These are phyloP conservation scores for Hyphodiscus sp. DNA, from an alignment of 2,329 filamentous ascomycete genomes.

Conservation along the genomic window DNA sequence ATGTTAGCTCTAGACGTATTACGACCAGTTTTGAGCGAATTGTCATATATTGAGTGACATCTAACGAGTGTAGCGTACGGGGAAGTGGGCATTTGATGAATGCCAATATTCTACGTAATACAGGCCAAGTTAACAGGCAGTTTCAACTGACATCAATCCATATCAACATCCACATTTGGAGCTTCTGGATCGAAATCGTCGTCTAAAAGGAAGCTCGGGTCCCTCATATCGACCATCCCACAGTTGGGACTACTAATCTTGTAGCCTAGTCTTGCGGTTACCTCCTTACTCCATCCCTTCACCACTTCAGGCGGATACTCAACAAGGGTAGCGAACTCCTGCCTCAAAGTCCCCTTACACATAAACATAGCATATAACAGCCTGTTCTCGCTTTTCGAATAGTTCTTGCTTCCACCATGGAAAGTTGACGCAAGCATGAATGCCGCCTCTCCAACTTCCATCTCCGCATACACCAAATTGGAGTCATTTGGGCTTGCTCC, in stretches of 20 bases:
- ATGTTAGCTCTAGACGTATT: too few species aligned
- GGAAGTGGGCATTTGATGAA: too few species aligned
- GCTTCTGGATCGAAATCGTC: slow-evolving; percentile 9
- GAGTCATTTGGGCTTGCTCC: slow-evolving; percentile 8
- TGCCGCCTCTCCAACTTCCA: slow-evolving; percentile 13
- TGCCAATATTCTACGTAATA: too few species aligned
- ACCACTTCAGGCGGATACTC: slow-evolving; percentile 12
- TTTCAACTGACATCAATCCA: too few species aligned
- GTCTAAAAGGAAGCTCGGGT: slow-evolving; percentile 4
- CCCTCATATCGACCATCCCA: slow-evolving; percentile 11
- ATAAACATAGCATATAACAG: slow-evolving; percentile 13
- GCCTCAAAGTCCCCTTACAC: slow-evolving; percentile 11
- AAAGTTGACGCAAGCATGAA: slow-evolving; percentile 16
- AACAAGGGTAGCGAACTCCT: slow-evolving; percentile 11
- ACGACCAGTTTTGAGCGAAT: too few species aligned
- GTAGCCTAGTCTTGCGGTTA: slow-evolving; percentile 10
- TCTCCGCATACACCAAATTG: slow-evolving; percentile 10
- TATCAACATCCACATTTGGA: slow-evolving; percentile 10
- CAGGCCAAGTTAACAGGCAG: too few species aligned
- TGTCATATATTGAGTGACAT: too few species aligned
- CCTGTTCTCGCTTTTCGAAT: slow-evolving; percentile 8
- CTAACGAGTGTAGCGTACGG: too few species aligned
- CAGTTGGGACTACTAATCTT: slow-evolving; percentile 14
- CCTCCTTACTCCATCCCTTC: slow-evolving; percentile 9
- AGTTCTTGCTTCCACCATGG: slow-evolving; percentile 14